phyloP scores from a whole-genome alignment of 1,284 basidiomycete species.

The Puccinia novopanici region DNA sequence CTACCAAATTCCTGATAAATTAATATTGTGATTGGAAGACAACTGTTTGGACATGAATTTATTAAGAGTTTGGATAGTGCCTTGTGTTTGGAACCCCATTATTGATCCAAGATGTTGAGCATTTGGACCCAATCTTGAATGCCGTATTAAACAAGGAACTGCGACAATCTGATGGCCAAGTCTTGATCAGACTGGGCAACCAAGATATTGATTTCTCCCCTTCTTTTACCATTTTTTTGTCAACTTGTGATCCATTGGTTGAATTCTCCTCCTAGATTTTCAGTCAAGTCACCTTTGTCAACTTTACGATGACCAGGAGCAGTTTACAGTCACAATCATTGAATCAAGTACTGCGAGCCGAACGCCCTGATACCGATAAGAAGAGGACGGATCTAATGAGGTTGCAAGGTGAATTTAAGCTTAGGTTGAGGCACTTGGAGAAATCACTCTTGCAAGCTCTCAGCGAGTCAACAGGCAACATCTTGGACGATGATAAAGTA shows the following conservation, averaged over 20 bases:
- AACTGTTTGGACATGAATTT: conserved; percentile 97
- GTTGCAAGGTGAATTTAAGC: conserved; percentile 94
- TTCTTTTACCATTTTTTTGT: conserved; percentile 97
- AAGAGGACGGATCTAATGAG: conserved; percentile 98
- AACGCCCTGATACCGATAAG: conserved; percentile 92
- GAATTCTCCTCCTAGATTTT: conserved; percentile 98
- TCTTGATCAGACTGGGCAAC: conserved; percentile 93
- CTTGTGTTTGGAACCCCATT: conserved; percentile 98
- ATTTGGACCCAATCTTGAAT: conserved; percentile 96
- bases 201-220: conserved; percentile 99
- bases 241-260: conserved; percentile 93
- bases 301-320: conserved; percentile 99
- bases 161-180: conserved; percentile 81
- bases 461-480: conserved; percentile 95
- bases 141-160: no score
- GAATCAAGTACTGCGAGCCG: conserved; percentile 93
- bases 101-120: conserved; percentile 96
- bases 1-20: conserved; percentile 87
- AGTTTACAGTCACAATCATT: conserved; percentile 98
- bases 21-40: conserved; percentile 96
- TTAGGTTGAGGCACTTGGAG: conserved; percentile 88
- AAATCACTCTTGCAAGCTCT: conserved; percentile 90
- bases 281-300: conserved; percentile 97
- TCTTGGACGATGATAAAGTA: conserved; percentile 98
- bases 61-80: conserved; percentile 97